Evolutionary conservation across 305 asterid species (phyloP).

Genomic region (Solanum chacoense): DNA sequence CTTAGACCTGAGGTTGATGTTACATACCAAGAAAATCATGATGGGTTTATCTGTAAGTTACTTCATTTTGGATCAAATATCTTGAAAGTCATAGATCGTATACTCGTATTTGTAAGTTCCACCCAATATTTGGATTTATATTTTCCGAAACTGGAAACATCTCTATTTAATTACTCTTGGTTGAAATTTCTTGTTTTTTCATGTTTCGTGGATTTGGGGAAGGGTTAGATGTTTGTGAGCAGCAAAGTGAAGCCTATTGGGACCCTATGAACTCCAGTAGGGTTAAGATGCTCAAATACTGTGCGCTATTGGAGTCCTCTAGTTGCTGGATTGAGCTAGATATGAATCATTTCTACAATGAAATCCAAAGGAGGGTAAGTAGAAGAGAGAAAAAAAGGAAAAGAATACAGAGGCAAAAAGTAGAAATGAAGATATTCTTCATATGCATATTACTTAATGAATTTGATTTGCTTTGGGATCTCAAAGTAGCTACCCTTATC

Average conservation of each 20-base stretch:
- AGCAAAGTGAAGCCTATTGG: not conserved
- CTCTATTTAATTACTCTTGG: not conserved
- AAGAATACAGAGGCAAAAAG: not conserved
- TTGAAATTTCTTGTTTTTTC: not conserved
- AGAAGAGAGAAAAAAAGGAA: not conserved
- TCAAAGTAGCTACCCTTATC: not conserved
- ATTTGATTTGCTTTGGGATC: not conserved
- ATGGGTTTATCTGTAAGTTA: conserved; percentile 25
- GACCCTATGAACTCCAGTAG: conserved; percentile 1
- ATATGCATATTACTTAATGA: not conserved
- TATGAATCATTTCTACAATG: not conserved
- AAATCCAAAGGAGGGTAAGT: not conserved
- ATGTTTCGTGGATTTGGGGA: not conserved
- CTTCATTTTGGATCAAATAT: not conserved
- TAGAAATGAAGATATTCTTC: not conserved
- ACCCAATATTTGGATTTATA: not conserved
- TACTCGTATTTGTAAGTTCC: not conserved
- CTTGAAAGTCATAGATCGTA: not conserved
- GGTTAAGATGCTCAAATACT: not conserved
- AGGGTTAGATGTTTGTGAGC: not conserved
- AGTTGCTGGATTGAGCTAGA: no score
- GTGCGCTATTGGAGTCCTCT: no score
- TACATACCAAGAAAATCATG: conserved; percentile 23
- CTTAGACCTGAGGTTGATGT: conserved; percentile 40
- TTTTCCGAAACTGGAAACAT: not conserved